Conservation (phyloP, 495 filamentous ascomycete genomes). For the Letharia lupina region DNA sequence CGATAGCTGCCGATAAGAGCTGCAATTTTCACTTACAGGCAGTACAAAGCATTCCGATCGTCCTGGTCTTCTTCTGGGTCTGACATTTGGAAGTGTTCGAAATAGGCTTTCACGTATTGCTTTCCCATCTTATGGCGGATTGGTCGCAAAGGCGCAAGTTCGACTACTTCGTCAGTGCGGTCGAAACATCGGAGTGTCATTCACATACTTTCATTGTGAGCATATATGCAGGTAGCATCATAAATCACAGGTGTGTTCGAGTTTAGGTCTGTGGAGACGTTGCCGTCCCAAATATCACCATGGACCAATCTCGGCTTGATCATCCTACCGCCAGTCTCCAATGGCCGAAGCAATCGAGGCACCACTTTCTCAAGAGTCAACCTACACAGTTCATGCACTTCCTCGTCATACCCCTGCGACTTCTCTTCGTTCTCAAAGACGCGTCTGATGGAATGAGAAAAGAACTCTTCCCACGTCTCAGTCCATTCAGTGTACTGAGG, state of each 20-base stretch:
- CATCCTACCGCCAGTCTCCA: constrained; percentile 34
- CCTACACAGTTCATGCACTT: constrained; percentile 24
- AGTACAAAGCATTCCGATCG: constrained; percentile 30
- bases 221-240: constrained; percentile 41
- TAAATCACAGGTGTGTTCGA: constrained; percentile 35
- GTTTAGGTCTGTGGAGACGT: constrained; percentile 30
- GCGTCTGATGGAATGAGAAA: constrained; percentile 27
- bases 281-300: constrained; percentile 43
- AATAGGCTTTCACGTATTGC: constrained; percentile 27
- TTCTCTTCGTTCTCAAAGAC: constrained; percentile 25
- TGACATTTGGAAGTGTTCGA: constrained; percentile 27
- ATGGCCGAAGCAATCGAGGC: constrained; percentile 32
- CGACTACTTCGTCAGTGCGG: constrained; percentile 18
- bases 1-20: background rate
- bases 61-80: constrained; percentile 27
- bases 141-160: constrained; percentile 19
- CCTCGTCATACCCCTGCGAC: constrained; percentile 27
- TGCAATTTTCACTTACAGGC: constrained; percentile 21
- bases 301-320: constrained; percentile 39
- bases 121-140: constrained; percentile 25
- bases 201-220: constrained; percentile 39
- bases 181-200: background rate
- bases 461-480: constrained; percentile 38
- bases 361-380: constrained; percentile 32
- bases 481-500: constrained; percentile 19